These are phyloP conservation scores for Lycium ferocissimum DNA, from an alignment of 257 asterid species.

Conservation along the genomic window DNA sequence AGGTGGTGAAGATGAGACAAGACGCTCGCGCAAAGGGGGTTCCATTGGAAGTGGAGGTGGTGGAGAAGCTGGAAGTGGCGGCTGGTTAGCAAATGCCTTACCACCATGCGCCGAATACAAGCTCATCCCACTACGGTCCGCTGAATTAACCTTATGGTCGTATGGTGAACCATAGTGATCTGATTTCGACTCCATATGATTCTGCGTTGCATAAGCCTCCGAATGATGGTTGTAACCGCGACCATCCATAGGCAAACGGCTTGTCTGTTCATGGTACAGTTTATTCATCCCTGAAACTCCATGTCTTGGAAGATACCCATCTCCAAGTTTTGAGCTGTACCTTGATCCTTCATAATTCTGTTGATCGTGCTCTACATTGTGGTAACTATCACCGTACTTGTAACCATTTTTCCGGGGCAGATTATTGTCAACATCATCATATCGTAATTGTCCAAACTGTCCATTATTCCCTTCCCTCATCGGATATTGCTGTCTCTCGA, in stretches of 20 bases:
- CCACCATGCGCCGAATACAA: slow-evolving; percentile 33
- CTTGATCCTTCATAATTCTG: slow-evolving; percentile 14
- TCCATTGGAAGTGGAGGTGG: slow-evolving; percentile 74
- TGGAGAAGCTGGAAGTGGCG: slow-evolving; percentile 80
- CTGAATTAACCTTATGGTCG: slow-evolving; percentile 33
- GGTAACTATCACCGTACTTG: slow-evolving; percentile 42
- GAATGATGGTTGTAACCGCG: slow-evolving; percentile 36
- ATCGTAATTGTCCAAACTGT: slow-evolving; percentile 15
- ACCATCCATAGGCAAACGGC: slow-evolving; percentile 36
- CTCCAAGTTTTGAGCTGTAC: neutral
- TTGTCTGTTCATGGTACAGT: slow-evolving; percentile 40
- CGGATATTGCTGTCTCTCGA: slow-evolving; percentile 4
- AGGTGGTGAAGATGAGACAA: slow-evolving; percentile 53
- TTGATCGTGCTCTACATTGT: slow-evolving; percentile 35
- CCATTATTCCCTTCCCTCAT: neutral
- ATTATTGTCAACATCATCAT: slow-evolving; percentile 40
- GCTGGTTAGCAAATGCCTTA: slow-evolving; percentile 51
- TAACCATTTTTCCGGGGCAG: slow-evolving; percentile 43
- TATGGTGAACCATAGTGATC: slow-evolving; percentile 39
- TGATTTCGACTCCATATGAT: slow-evolving; percentile 44
- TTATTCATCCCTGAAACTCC: slow-evolving; percentile 10
- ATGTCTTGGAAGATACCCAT: neutral
- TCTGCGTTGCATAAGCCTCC: slow-evolving; percentile 41
- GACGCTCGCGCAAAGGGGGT: slow-evolving; percentile 50
- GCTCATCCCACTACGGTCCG: slow-evolving; percentile 33